Conservation (phyloP, 495 filamentous ascomycete species). For the Astrocystis sublimbata region DNA sequence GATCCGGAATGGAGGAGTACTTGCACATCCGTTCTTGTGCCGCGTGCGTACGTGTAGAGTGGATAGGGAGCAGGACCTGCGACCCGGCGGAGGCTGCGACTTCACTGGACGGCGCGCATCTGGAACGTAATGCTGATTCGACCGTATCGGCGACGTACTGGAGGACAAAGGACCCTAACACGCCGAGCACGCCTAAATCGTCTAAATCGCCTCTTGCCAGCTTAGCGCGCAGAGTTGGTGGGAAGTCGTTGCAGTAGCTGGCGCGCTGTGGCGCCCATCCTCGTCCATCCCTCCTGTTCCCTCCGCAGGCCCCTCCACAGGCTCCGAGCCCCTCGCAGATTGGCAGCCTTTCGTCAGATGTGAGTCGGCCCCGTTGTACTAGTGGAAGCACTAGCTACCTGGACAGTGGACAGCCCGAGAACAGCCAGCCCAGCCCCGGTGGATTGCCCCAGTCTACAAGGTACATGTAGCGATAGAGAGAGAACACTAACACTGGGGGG, state of each 20-base stretch:
- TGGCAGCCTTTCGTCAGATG: constrained; percentile 12
- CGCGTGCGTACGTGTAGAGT: too few relatives aligned
- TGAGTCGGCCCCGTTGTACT: neutral
- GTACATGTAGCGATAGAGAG: too few relatives aligned
- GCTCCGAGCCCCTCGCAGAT: too few relatives aligned
- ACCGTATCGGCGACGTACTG: neutral
- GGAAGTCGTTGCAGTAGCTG: constrained; percentile 11
- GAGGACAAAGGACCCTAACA: neutral
- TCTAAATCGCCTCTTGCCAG: too few relatives aligned
- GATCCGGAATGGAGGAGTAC: too few relatives aligned
- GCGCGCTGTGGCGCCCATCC: neutral
- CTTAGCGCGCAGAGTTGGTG: too few relatives aligned
- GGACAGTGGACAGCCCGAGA: neutral
- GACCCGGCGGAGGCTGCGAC: constrained; percentile 5
- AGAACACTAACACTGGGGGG: too few relatives aligned
- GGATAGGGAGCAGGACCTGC: too few relatives aligned
- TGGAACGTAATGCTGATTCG: neutral
- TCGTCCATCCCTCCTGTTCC: too few relatives aligned
- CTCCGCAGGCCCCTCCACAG: neutral
- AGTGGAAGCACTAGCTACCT: neutral
- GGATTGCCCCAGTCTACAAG: too few relatives aligned
- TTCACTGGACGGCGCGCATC: constrained; percentile 9
- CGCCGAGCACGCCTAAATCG: too few relatives aligned
- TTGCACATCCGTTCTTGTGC: too few relatives aligned
- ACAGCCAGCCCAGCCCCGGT: neutral